These are phyloP conservation scores for Penicillium glabrum DNA, from an alignment of 2,329 filamentous ascomycete genomes.

Conservation along the genomic window DNA sequence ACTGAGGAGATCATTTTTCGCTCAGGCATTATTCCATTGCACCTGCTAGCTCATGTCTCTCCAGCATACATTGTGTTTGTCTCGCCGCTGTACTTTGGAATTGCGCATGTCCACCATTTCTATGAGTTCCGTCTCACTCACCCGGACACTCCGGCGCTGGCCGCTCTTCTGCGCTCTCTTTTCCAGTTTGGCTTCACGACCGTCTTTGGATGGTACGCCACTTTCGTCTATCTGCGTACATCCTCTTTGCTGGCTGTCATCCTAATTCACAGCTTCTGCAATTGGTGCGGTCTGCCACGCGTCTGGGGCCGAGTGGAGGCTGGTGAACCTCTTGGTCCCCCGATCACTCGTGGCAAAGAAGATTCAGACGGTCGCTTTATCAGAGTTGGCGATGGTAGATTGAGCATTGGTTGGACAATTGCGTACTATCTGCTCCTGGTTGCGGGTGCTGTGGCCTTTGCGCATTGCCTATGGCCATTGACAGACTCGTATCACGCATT, in stretches of 20 bases:
- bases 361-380: constrained; percentile 26
- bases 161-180: constrained; percentile 68
- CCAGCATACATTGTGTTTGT: constrained; percentile 67
- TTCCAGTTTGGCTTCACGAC: constrained; percentile 90
- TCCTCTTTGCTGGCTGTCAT: constrained; percentile 77
- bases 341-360: constrained; percentile 42
- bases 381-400: constrained; percentile 24
- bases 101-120: constrained; percentile 92
- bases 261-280: constrained; percentile 83
- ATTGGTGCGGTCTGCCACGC: constrained; percentile 83
- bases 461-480: constrained; percentile 66
- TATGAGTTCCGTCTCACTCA: constrained; percentile 88
- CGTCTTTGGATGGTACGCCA: constrained; percentile 89
- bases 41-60: constrained; percentile 68
- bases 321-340: constrained; percentile 38
- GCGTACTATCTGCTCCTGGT: constrained; percentile 78
- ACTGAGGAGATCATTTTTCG: constrained; percentile 96
- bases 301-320: constrained; percentile 76
- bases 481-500: constrained; percentile 56
- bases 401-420: constrained; percentile 65
- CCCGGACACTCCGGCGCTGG: constrained; percentile 63
- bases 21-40: constrained; percentile 77
- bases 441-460: constrained; percentile 70
- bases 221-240: constrained; percentile 83
- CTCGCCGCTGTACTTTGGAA: constrained; percentile 84